A percentile compares a stretch with the other conserved stretches of the same genome.
Conservation (phyloP, 2,329 filamentous ascomycete genomes). For the Curvularia eragrostidis region DNA sequence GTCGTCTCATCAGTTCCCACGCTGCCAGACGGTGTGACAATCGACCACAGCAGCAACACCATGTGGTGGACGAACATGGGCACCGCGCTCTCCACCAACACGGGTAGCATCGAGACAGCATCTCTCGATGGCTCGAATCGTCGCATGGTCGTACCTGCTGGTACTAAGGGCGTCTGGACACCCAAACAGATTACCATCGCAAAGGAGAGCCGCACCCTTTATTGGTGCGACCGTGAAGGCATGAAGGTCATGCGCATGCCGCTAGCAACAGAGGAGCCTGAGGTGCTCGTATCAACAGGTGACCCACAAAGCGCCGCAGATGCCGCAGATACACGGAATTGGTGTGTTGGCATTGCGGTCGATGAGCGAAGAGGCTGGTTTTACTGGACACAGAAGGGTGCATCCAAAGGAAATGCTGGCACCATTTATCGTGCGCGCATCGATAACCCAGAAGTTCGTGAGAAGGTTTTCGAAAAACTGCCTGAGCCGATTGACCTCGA, state of each 20-base stretch:
- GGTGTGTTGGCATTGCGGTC: slow-evolving; percentile 2
- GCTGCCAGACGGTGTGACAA: background rate
- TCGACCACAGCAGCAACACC: background rate
- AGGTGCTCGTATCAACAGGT: background rate
- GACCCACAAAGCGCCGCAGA: background rate
- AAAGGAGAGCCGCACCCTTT: background rate
- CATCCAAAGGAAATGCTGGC: background rate
- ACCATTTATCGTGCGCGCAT: slow-evolving; percentile 1
- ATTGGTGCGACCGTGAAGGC: slow-evolving; percentile 4
- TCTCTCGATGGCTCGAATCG: background rate
- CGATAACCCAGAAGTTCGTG: background rate
- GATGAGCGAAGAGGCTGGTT: background rate
- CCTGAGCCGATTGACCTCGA: slow-evolving; percentile 1
- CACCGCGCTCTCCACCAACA: background rate
- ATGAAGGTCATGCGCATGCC: slow-evolving; percentile 5
- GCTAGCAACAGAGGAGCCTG: background rate
- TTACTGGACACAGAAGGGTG: slow-evolving; percentile 3
- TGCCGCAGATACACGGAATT: background rate
- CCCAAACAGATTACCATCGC: background rate
- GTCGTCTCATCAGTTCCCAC: background rate
- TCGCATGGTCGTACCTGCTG: background rate
- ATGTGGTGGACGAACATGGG: slow-evolving; percentile 5
- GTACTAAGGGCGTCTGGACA: background rate
- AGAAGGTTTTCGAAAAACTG: background rate
- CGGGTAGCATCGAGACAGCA: background rate